Conservation (phyloP, 1,284 basidiomycete species). For the Marasmius fiardii region DNA sequence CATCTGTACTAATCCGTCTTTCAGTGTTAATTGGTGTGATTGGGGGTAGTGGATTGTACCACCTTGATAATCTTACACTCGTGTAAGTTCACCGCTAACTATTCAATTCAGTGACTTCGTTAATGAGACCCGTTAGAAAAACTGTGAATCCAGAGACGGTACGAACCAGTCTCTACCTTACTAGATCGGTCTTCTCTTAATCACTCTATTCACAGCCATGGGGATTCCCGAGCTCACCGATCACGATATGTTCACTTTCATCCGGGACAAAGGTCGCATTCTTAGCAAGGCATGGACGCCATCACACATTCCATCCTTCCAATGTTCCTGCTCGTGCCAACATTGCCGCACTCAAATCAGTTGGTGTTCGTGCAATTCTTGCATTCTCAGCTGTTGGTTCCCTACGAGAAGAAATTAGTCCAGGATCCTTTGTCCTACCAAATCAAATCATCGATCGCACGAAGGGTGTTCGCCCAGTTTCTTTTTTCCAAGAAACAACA, state of each 20-base stretch:
- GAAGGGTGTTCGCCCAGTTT: constrained; percentile 83
- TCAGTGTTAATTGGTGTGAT: constrained; percentile 81
- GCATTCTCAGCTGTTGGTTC: constrained; percentile 97
- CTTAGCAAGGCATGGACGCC: constrained; percentile 84
- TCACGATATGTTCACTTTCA: constrained; percentile 82
- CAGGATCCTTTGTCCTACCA: constrained; percentile 88
- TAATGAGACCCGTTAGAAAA: constrained; percentile 40
- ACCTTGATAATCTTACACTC: constrained; percentile 84
- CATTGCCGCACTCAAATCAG: constrained; percentile 91
- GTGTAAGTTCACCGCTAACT: constrained; percentile 53
- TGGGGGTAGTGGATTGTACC: constrained; percentile 84
- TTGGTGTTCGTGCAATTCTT: constrained; percentile 87
- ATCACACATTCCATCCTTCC: constrained; percentile 76
- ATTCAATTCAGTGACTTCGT: not conserved
- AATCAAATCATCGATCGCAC: constrained; percentile 96
- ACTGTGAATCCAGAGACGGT: constrained; percentile 71
- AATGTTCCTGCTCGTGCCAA: constrained; percentile 86
- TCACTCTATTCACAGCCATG: constrained; percentile 66
- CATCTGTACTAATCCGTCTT: not conserved
- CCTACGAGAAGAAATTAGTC: constrained; percentile 92
- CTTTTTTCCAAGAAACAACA: constrained; percentile 82
- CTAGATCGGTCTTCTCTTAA: constrained; percentile 1
- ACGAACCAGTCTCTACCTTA: constrained; percentile 22
- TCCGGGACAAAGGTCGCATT: constrained; percentile 85
- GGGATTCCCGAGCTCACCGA: constrained; percentile 90